These are phyloP conservation scores for Venustampulla echinocandica DNA, from an alignment of 495 filamentous ascomycete genomes.

Conservation along the genomic window DNA sequence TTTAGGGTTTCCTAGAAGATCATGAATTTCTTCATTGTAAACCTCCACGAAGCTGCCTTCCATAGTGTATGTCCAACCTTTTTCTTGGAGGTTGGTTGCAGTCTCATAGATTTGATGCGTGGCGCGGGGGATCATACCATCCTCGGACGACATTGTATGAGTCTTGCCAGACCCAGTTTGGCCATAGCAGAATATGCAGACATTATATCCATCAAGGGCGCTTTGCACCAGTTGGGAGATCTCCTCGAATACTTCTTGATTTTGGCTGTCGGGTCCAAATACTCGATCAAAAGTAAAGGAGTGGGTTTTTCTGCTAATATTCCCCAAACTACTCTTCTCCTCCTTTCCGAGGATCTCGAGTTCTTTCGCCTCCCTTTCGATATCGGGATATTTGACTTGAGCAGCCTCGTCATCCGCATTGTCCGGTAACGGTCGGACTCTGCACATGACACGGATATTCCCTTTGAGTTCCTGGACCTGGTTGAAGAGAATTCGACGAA, in stretches of 20 bases:
- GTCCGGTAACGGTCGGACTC: conserved; percentile 72
- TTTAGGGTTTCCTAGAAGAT: conserved; percentile 71
- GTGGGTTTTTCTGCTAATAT: conserved; percentile 62
- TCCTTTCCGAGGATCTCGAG: conserved; percentile 75
- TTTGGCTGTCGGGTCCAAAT: conserved; percentile 68
- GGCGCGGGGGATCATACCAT: conserved; percentile 94
- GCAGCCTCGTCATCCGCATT: conserved; percentile 43
- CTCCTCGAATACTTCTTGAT: conserved; percentile 87
- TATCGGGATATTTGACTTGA: conserved; percentile 70
- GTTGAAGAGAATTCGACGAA: conserved; percentile 89
- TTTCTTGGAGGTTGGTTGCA: conserved; percentile 69
- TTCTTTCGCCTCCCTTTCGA: conserved; percentile 68
- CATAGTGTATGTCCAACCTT: conserved; percentile 92
- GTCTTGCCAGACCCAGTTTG: conserved; percentile 98
- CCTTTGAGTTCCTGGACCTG: conserved; percentile 98
- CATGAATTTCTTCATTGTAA: conserved; percentile 95
- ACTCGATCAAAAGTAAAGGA: conserved; percentile 91
- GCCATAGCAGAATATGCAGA: conserved; percentile 98
- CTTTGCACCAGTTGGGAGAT: conserved; percentile 96
- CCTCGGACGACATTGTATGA: conserved; percentile 83
- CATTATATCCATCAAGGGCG: conserved; percentile 95
- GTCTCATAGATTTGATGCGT: conserved; percentile 89
- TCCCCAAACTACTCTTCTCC: conserved; percentile 75
- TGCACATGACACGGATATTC: conserved; percentile 97
- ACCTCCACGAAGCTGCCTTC: conserved; percentile 97